Evolutionary conservation across 2,329 filamentous ascomycete species (phyloP), one percentile per base, ranked within the genome.

Genomic region (Xylariaceae sp.): DNA sequence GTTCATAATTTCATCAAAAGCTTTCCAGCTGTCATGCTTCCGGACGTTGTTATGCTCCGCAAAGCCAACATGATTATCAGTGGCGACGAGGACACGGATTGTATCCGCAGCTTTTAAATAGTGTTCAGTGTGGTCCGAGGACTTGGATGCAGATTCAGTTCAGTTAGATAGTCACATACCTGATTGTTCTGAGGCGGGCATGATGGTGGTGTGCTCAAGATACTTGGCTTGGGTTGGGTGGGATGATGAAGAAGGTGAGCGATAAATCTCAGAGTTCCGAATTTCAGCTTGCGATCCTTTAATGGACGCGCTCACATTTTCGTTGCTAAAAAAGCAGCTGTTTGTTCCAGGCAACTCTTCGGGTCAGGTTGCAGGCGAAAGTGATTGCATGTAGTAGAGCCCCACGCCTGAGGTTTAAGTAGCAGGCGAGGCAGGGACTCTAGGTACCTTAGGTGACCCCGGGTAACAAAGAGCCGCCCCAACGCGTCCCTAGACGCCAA

Each of bases 61-160:
- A 72, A 91, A 97, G 47, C 94, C 94, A 55, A 99, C 94, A 87
- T 99, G 94, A 63, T 95, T 97, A 70, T 99, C 94, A 14, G 93
- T 97, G 38, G 94, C 87, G 54, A 99, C 81, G 36, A 99, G 84
- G 60, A 99, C 94, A 59, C 90, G 90, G 66, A 99, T 97, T 0
- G 90, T 96, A 73, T 99, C 90, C 62, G 88, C 73, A 50, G 75
- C 78, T 80, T 47, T 28, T 33, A 19, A 31, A 14, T 9, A 44
- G 49, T 47, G 55, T 16, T 50, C 31, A 49, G 7, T 18, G 31
- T n/a, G 13, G 31, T 17, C 38, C n/a, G 12, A 16, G 7, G 2
- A 18, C 6, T 5, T n/a, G n/a, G n/a, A n/a, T n/a, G n/a, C n/a
- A n/a, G n/a, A 38, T 6, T 13, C 19, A 45, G 11, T 10, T 38